These are phyloP conservation scores for Parascedosporium putredinis DNA, from an alignment of 2,329 filamentous ascomycete genomes.

Conservation along the genomic window DNA sequence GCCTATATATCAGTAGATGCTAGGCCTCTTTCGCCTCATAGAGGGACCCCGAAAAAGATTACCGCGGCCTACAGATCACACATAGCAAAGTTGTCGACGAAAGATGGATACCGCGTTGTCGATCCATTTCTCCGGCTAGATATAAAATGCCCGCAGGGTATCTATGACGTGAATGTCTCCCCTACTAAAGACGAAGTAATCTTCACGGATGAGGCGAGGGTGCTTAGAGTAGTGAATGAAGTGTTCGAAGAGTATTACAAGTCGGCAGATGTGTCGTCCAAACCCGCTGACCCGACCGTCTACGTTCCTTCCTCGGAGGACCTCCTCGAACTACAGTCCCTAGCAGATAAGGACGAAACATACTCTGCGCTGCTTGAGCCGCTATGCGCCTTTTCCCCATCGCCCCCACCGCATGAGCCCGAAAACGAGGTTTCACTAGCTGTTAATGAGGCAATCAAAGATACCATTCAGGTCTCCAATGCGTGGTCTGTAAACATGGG, in stretches of 20 bases:
- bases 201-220: constrained; percentile 43
- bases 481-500: constrained; percentile 4
- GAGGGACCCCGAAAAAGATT: constrained; percentile 52
- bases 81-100: constrained; percentile 23
- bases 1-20: constrained; percentile 59
- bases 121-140: constrained; percentile 55
- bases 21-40: constrained; percentile 47
- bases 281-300: background rate
- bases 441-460: too few relatives aligned
- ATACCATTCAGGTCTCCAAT: background rate
- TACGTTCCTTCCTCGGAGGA: background rate
- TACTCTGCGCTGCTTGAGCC: background rate
- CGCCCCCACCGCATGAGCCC: too few relatives aligned
- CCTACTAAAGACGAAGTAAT: constrained; percentile 62
- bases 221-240: constrained; percentile 35
- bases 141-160: constrained; percentile 48
- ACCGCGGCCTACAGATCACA: constrained; percentile 39
- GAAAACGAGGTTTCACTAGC: too few relatives aligned
- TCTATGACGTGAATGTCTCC: constrained; percentile 64
- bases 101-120: constrained; percentile 22
- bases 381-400: background rate
- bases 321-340: background rate
- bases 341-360: background rate
- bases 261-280: background rate
- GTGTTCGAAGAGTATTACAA: constrained; percentile 32